Base-by-base conservation (phyloP, 192 early-diverging fungal genomes). In the Chytriomyces sp. region DNA sequence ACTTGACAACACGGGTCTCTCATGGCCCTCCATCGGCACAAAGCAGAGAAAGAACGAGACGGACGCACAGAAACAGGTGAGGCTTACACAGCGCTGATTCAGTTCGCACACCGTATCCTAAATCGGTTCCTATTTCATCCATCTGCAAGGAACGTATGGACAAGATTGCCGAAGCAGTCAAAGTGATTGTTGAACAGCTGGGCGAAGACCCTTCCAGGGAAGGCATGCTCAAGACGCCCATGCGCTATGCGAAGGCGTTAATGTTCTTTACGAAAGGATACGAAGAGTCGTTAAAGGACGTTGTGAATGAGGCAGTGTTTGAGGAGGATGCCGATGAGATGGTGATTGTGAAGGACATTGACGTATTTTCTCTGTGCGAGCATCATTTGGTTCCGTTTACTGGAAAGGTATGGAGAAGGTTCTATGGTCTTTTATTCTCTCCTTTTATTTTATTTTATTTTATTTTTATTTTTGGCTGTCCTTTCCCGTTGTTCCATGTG, bases 211-310 rank as follows among this genome's bases (percentile, higher is more conserved):
- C 94, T 13, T 86, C 92, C 61, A 90, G 98, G 70, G 97, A 98
- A 80, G 98, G 98, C 2, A 83, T 99, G 50, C 80, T 93, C 61
- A 98, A 96, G 85, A 99, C 98, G 0, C 98, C 98, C 44, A 90
- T 95, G 78, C 91, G 98, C 9, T 99, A 97, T 82, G 97, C 97
- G 50, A 95, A 96, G 83, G 96, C 97, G 6, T 83, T 99, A 26
- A 92, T 97, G 92, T 99, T 97, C 78, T 94, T 99, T 78, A 96
- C 98, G n/a, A 94, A 97, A 57, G 98, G 98, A 20, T 99, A 99
- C 83, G 97, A 99, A 81, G 90, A 92, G 82, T 91, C 90, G 20
- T 88, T 99, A 73, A 88, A 88, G 77, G 94, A 94, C 49, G 85
- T 99, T 0, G 83, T 98, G 79, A 99, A 99, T 80, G 93, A 92